These are phyloP conservation scores for Rhizopus sp. DNA, from an alignment of 371 early-diverging fungal genomes.

Conservation along the genomic window DNA sequence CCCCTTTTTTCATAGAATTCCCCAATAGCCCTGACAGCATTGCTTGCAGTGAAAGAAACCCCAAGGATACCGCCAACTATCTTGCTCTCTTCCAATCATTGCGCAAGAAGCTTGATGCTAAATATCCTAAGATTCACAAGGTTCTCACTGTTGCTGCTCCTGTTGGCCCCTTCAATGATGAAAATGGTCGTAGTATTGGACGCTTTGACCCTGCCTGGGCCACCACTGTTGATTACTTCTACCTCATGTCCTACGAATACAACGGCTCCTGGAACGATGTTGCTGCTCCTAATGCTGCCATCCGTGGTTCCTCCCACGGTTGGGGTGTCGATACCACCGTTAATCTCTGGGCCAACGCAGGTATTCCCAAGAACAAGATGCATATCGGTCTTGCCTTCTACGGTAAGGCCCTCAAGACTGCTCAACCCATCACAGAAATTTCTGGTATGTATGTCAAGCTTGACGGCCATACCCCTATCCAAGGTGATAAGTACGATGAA, in stretches of 20 bases:
- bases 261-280: constrained; percentile 60
- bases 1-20: constrained; percentile 28
- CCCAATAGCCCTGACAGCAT: constrained; percentile 43
- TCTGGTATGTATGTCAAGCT: constrained; percentile 27
- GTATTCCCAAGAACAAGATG: constrained; percentile 58
- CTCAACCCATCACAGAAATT: constrained; percentile 9
- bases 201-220: constrained; percentile 57
- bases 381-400: constrained; percentile 64
- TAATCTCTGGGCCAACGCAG: constrained; percentile 55
- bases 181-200: constrained; percentile 36
- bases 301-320: constrained; percentile 41
- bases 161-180: constrained; percentile 59
- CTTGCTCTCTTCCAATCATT: constrained; percentile 54
- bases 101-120: constrained; percentile 56
- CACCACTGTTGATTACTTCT: constrained; percentile 61
- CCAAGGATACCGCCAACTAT: constrained; percentile 59
- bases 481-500: constrained; percentile 25
- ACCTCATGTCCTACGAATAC: constrained; percentile 51
- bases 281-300: constrained; percentile 67
- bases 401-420: constrained; percentile 45
- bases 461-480: constrained; percentile 13
- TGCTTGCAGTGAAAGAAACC: constrained; percentile 28
- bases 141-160: constrained; percentile 71
- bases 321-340: constrained; percentile 53
- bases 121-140: constrained; percentile 49